Conservation (phyloP, 129 eudicot species). For the Smallanthus sonchifolius region DNA sequence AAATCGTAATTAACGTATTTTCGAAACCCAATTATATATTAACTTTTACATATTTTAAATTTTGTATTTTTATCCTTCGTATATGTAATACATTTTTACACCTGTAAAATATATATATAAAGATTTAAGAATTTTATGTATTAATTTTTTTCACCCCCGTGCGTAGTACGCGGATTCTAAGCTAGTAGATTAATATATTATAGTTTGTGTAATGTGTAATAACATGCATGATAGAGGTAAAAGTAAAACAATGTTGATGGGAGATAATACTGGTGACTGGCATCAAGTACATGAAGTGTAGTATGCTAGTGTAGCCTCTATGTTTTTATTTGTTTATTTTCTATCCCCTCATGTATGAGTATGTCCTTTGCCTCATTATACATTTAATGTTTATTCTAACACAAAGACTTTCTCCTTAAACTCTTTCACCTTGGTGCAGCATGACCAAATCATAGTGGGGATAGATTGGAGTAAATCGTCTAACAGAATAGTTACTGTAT, state of each 20-base stretch:
- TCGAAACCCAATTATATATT: no score
- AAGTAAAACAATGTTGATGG: slow-evolving; percentile 6
- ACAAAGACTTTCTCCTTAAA: slow-evolving; percentile 4
- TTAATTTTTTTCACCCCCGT: no score
- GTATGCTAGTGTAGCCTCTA: slow-evolving; percentile 4
- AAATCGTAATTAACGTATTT: no score
- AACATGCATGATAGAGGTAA: slow-evolving; percentile 1
- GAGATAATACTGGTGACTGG: slow-evolving; percentile 15
- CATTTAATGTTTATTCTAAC: not conserved
- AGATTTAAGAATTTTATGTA: no score
- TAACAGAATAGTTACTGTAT: slow-evolving; percentile 89
- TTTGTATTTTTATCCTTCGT: no score
- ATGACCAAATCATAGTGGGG: slow-evolving; percentile 93
- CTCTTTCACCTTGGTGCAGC: slow-evolving; percentile 49
- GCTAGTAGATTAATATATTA: not conserved
- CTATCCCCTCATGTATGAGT: not conserved
- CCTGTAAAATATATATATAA: no score
- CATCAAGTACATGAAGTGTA: not conserved
- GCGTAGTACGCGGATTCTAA: no score
- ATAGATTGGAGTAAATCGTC: slow-evolving; percentile 86
- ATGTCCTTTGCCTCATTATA: slow-evolving; percentile 5
- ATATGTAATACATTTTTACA: no score
- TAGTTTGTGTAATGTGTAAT: slow-evolving; percentile 7
- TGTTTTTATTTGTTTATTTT: not conserved
- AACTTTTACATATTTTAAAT: no score